Conservation (phyloP, 495 filamentous ascomycete genomes). For the Penicillium fimorum region DNA sequence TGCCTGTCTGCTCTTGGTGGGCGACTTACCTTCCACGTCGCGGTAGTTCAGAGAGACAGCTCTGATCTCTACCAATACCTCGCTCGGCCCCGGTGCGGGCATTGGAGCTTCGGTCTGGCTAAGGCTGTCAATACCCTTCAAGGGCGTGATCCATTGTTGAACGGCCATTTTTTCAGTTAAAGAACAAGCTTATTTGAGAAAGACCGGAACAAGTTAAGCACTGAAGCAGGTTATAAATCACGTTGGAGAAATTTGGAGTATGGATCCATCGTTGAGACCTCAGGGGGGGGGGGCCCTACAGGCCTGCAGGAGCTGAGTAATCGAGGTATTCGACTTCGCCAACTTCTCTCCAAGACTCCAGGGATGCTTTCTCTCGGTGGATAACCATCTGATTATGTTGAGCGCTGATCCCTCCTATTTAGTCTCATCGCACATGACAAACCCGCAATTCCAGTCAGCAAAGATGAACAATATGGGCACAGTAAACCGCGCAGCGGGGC, state of each 20-base stretch:
- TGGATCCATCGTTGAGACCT: neutral
- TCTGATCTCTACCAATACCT: constrained; percentile 57
- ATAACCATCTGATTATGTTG: neutral
- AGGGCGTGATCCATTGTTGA: constrained; percentile 49
- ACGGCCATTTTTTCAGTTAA: constrained; percentile 11
- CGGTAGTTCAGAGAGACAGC: constrained; percentile 59
- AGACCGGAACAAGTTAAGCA: neutral
- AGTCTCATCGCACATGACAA: neutral
- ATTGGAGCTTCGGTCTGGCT: constrained; percentile 39
- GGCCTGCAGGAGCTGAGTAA: neutral
- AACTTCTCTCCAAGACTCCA: no score
- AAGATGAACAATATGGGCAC: neutral
- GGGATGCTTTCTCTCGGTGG: neutral
- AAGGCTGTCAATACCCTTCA: constrained; percentile 52
- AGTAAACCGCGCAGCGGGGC: neutral
- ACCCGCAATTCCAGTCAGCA: neutral
- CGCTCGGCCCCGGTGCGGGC: constrained; percentile 41
- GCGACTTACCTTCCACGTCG: constrained; percentile 53
- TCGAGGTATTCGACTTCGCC: neutral
- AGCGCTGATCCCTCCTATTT: neutral
- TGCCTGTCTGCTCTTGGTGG: neutral
- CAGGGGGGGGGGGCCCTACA: neutral
- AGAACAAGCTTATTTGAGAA: neutral
- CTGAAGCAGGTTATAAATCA: neutral
- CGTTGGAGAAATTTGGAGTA: constrained; percentile 16